A percentile compares a stretch with the other conserved stretches of the same genome.
These are phyloP conservation scores for Termitomyces sp. DNA, from an alignment of 768 basidiomycete genomes.

Conservation along the genomic window DNA sequence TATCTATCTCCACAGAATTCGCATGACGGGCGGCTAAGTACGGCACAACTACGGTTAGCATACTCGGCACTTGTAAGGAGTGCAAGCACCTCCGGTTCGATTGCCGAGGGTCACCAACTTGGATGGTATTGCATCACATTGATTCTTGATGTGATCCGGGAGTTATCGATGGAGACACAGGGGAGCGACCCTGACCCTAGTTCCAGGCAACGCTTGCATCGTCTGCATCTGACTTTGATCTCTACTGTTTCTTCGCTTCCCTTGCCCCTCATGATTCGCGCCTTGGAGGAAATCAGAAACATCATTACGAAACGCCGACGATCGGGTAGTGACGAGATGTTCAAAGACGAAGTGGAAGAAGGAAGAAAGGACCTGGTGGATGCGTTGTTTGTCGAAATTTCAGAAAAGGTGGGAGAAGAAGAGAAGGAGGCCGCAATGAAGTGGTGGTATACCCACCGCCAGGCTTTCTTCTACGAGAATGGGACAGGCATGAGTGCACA, in stretches of 20 bases:
- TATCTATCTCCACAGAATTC: conserved; percentile 46
- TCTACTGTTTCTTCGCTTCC: conserved; percentile 63
- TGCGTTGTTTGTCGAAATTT: conserved; percentile 57
- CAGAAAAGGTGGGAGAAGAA: conserved; percentile 57
- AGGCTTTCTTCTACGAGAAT: conserved; percentile 4
- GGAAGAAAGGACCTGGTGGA: conserved; percentile 41
- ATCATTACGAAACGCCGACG: conserved; percentile 23
- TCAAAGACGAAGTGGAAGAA: conserved; percentile 9
- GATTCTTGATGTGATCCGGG: conserved; percentile 42
- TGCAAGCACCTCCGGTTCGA: conserved; percentile 36
- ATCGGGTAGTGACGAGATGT: conserved; percentile 15
- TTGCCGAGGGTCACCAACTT: conserved; percentile 33
- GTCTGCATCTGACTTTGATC: conserved; percentile 59
- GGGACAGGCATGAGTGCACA: background rate
- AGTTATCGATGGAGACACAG: conserved; percentile 20
- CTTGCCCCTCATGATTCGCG: conserved; percentile 44
- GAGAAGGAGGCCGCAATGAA: conserved; percentile 62
- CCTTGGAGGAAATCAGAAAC: conserved; percentile 42
- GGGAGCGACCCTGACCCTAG: conserved; percentile 12
- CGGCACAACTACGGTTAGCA: conserved; percentile 65
- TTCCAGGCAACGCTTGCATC: conserved; percentile 33
- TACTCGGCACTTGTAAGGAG: conserved; percentile 66
- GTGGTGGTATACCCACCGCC: conserved; percentile 64
- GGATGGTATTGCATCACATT: conserved; percentile 65
- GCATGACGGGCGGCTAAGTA: conserved; percentile 50